Conservation (phyloP, 2,329 filamentous ascomycete genomes). For the Clonostachys rosea region DNA sequence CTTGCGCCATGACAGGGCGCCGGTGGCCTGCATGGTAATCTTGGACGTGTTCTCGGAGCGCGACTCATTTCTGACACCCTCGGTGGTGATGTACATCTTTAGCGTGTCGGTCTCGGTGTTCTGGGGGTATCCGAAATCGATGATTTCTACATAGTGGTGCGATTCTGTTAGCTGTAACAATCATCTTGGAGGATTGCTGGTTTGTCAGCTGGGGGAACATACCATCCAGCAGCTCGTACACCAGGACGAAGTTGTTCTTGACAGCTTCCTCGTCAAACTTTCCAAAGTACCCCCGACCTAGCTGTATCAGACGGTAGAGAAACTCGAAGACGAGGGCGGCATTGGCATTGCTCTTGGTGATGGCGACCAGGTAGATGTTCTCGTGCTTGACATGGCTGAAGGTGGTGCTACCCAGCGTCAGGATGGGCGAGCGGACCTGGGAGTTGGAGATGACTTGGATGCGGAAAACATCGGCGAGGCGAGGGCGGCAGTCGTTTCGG, state of each 20-base stretch:
- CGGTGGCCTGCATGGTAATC: slow-evolving; percentile 99
- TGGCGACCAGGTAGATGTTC: slow-evolving; percentile 95
- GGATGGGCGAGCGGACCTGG: slow-evolving; percentile 93
- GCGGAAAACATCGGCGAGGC: slow-evolving; percentile 97
- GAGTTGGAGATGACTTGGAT: slow-evolving; percentile 99
- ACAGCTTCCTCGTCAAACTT: slow-evolving; percentile 99
- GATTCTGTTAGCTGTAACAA: not conserved
- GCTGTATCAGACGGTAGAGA: slow-evolving; percentile 81
- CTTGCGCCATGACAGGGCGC: slow-evolving; percentile 92
- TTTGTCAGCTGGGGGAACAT: slow-evolving; percentile 11
- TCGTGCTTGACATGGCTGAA: slow-evolving; percentile 99
- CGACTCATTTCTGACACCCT: slow-evolving; percentile 90
- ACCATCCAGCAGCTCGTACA: slow-evolving; percentile 96
- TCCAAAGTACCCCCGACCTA: slow-evolving; percentile 95
- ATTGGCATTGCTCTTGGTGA: slow-evolving; percentile 99
- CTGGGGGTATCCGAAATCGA: slow-evolving; percentile 98
- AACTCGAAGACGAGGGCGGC: slow-evolving; percentile 98
- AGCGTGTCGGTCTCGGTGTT: slow-evolving; percentile 98
- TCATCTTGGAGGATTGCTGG: not conserved
- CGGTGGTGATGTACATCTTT: slow-evolving; percentile 99
- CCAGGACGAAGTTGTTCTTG: slow-evolving; percentile 99
- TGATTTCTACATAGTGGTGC: slow-evolving; percentile 63
- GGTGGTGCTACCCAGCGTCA: slow-evolving; percentile 94
- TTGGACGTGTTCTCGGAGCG: slow-evolving; percentile 89
- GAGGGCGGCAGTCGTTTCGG: slow-evolving; percentile 95